Percentiles rank a stretch among this genome's conserved stretches.
Evolutionary conservation across 495 filamentous ascomycete species (phyloP).

Genomic region (Tuber magnatum): DNA sequence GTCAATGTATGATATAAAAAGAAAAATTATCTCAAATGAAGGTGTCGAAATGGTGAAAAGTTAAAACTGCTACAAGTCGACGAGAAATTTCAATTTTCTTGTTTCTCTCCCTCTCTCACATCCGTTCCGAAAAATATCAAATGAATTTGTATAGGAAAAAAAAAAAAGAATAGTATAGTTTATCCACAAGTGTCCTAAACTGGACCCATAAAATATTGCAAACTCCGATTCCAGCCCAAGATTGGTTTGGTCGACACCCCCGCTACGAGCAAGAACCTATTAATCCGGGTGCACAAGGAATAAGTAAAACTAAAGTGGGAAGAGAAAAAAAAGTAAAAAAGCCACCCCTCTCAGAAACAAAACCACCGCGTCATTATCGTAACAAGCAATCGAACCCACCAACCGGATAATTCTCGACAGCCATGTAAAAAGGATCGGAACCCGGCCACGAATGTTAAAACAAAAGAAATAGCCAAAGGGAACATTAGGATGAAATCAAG

Average conservation of each 20-base stretch:
- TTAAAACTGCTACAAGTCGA: not conserved
- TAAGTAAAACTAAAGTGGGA: not conserved
- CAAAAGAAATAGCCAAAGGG: constrained; percentile 17
- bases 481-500: constrained; percentile 8
- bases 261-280: not conserved
- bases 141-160: constrained; percentile 2
- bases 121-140: not conserved
- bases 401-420: not conserved
- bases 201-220: not conserved
- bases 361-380: constrained; percentile 10
- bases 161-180: constrained; percentile 13
- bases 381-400: constrained; percentile 4
- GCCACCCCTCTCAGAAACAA: constrained; percentile 7
- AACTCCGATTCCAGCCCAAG: constrained; percentile 5
- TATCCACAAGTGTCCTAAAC: not conserved
- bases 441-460: constrained; percentile 13
- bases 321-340: constrained; percentile 32
- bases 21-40: constrained; percentile 1
- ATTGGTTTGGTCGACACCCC: not conserved
- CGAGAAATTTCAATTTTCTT: not conserved
- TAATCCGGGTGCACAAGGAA: not conserved
- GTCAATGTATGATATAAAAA: not conserved
- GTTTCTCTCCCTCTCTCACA: not conserved
- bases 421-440: constrained; percentile 11
- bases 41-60: not conserved